Conservation (phyloP, 257 asterid genomes). For the Apocynum venetum region DNA sequence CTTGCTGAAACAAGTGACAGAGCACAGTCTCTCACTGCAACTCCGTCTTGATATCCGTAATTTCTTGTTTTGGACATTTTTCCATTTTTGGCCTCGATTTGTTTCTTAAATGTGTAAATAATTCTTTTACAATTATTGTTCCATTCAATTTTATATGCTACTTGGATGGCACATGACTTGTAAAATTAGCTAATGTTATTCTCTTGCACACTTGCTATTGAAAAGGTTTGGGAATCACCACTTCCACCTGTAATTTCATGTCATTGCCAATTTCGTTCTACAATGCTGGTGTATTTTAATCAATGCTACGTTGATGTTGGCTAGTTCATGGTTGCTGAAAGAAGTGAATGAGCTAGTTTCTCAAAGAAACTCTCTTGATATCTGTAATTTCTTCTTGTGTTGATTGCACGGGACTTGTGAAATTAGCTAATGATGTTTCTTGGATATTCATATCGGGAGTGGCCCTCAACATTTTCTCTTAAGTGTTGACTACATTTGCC, state of each 20-base stretch:
- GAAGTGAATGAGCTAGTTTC: conserved; percentile 94
- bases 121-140: background rate
- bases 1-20: conserved; percentile 99
- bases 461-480: conserved; percentile 31
- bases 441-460: background rate
- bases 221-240: background rate
- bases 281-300: conserved; percentile 95
- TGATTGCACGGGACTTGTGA: background rate
- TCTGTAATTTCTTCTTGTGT: conserved; percentile 56
- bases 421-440: background rate
- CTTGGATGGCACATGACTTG: background rate
- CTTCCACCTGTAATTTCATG: conserved; percentile 37
- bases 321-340: conserved; percentile 94
- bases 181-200: background rate
- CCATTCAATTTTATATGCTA: background rate
- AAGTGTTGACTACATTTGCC: conserved; percentile 74
- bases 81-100: conserved; percentile 7
- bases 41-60: conserved; percentile 98
- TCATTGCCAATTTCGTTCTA: conserved; percentile 71
- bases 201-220: background rate
- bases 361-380: conserved; percentile 89
- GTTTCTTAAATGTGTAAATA: background rate
- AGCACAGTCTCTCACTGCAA: conserved; percentile 87
- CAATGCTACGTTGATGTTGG: conserved; percentile 96
- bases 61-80: conserved; percentile 38